phyloP scores from a whole-genome alignment of 352 stramenopile species.

The Globisporangium mamillatum region DNA sequence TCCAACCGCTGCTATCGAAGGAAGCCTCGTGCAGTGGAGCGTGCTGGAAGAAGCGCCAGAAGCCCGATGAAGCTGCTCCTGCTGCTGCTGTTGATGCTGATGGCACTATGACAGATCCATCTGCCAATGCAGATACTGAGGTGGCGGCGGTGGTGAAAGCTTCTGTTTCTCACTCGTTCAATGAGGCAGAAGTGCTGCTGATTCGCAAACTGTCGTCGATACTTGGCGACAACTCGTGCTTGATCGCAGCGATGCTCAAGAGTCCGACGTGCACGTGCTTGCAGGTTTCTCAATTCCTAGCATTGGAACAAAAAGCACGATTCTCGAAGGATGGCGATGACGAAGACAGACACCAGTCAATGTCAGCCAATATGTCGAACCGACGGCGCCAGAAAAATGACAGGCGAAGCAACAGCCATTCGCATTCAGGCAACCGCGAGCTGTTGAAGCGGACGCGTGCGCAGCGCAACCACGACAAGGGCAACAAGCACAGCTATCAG shows the following conservation, averaged over 20 bases:
- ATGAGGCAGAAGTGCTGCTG: constrained; percentile 37
- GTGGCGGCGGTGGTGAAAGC: not conserved
- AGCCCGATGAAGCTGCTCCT: not conserved
- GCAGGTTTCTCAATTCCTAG: constrained; percentile 30
- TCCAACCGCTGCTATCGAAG: constrained; percentile 21
- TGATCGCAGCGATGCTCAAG: constrained; percentile 40
- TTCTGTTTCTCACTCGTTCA: constrained; percentile 11
- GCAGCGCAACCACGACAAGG: constrained; percentile 40
- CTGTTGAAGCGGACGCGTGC: constrained; percentile 31
- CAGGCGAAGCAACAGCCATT: constrained; percentile 8
- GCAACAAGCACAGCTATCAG: constrained; percentile 51
- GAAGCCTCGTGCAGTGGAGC: constrained; percentile 28
- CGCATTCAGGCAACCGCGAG: constrained; percentile 15
- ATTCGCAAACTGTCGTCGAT: constrained; percentile 45
- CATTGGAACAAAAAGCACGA: constrained; percentile 5
- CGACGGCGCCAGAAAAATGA: constrained; percentile 21
- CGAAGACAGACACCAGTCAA: not conserved
- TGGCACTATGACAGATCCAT: not conserved
- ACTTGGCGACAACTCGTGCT: constrained; percentile 41
- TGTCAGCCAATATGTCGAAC: constrained; percentile 14
- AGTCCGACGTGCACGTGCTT: constrained; percentile 33
- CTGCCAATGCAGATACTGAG: not conserved
- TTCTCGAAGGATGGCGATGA: not conserved
- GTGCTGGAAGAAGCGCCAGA: constrained; percentile 37
- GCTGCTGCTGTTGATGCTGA: not conserved